Evolutionary conservation across 345 rosid genomes (phyloP), one percentile per base, ranked within the genome.

Genomic region (Reutealis trisperma): DNA sequence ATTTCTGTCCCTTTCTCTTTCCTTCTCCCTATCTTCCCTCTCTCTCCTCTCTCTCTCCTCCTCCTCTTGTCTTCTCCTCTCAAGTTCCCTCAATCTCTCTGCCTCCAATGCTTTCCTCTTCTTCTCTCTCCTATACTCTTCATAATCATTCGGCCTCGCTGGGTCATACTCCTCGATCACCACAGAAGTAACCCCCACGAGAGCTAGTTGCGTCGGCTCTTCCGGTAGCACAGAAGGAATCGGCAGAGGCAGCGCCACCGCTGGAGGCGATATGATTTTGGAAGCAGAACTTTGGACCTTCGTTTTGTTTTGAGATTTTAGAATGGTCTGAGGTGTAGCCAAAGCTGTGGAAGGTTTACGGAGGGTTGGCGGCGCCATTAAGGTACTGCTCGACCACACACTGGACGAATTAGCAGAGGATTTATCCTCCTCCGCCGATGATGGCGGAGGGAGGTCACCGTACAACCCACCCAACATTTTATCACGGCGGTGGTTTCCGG

Each of bases 371-470:
- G 99, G 98, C 37, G 99, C 98, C 91, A 93, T 92, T 74, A 92
- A 90, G 59, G 94, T 81, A 79, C 86, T 89, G 84, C 88, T 87
- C 22, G 99, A 93, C 99, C 98, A 96, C 22, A 90, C 94, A 70
- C 89, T 76, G 30, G 97, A 69, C 77, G 89, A 5, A 6, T 86
- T 87, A 51, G 84, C 77, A 32, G 80, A 80, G 54, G 96, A 85
- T 69, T 95, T 93, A 58, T 92, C 97, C 63, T 93, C 98, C 63
- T 89, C 97, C 75, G 86, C 85, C 32, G 87, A 79, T 13, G 97
- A 86, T 21, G 99, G 99, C n/a, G 99, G 99, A 72, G 99, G 98
- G 12, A 96, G 97, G 63, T 93, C 99, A 21, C 98, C 98, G 83
- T 96, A 96, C 80, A 96, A 84, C 14, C 99, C 99, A 22, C 98